Base-by-base conservation (phyloP, 345 rosid species). In the Orychophragmus violaceus region DNA sequence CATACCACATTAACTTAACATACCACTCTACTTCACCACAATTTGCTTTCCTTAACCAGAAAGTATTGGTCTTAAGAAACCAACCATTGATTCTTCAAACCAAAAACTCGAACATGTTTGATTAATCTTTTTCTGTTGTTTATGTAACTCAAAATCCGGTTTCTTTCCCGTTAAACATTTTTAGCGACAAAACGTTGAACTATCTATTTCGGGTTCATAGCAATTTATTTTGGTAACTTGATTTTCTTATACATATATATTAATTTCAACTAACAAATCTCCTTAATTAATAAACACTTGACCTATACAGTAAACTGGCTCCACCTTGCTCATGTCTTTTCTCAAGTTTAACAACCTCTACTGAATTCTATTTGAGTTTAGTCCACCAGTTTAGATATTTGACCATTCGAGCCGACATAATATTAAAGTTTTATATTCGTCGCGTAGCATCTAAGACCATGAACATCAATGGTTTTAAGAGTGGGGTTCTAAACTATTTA, bases 271-370 rank as follows among this genome's bases (percentile, higher is more conserved):
- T 27, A 46, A 32, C 11, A 30, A 53, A 13, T 21, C 13, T 62
- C 8, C 17, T 7, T 42, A 39, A 16, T 64, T 48, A 49, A 21
- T 58, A 30, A 49, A 58, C 27, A 58, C 30, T 50, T 73, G 71
- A 73, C 55, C 18, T 8, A 73, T 19, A 58, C 71, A 64, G 55
- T 22, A 64, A 25, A 49, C 11, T 37, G 45, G 69, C 71, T 57
- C 61, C 65, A 64, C 32, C 10, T 35, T 5, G 46, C 54, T 57
- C 64, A 36, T 64, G 70, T 64, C 51, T 45, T 56, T 56, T 71
- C 44, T 35, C 6, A 64, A 33, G 41, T 69, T 28, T 18, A 49
- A 54, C 41, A 28, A 59, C 32, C 24, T 19, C 8, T 21, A 4
- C 52, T 37, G 6, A 33, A 56, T 57, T 57, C 1, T 22, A 21